Evolutionary conservation across 495 filamentous ascomycete genomes (phyloP).

Genomic region (Ascodesmis nigricans): DNA sequence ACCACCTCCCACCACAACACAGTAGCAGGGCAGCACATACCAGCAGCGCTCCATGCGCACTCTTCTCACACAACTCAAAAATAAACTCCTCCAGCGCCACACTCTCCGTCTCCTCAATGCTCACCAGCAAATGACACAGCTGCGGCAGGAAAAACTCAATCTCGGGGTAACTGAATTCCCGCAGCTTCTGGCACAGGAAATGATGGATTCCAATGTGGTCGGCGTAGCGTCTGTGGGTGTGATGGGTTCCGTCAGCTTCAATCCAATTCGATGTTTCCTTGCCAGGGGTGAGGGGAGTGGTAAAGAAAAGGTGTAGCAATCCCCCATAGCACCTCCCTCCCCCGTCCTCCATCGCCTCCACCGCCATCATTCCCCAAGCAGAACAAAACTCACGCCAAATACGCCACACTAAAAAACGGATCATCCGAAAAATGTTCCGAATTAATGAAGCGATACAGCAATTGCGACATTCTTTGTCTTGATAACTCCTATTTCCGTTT

Average conservation of each 20-base stretch:
- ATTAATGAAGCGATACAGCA: constrained; percentile 57
- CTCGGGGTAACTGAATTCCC: constrained; percentile 59
- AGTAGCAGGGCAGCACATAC: too few relatives aligned
- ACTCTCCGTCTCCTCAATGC: constrained; percentile 53
- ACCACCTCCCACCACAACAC: too few relatives aligned
- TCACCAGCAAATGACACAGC: constrained; percentile 57
- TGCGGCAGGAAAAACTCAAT: constrained; percentile 69
- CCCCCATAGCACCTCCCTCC: too few relatives aligned
- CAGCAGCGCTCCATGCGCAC: constrained; percentile 51
- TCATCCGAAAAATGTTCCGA: constrained; percentile 66
- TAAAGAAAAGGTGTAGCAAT: constrained; percentile 1
- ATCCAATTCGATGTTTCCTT: constrained; percentile 4
- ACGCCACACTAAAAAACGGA: constrained; percentile 55
- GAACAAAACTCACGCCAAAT: constrained; percentile 58
- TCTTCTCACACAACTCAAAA: constrained; percentile 57
- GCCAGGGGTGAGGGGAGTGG: not conserved
- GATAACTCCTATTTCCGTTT: too few relatives aligned
- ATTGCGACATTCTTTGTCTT: constrained; percentile 28
- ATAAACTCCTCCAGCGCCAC: constrained; percentile 68
- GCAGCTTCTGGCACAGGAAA: constrained; percentile 56
- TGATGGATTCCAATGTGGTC: constrained; percentile 65
- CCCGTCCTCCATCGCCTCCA: too few relatives aligned
- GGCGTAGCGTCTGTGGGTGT: constrained; percentile 45
- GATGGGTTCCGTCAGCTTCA: constrained; percentile 12
- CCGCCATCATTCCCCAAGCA: too few relatives aligned